A percentile compares a stretch with the other conserved stretches of the same genome.
phyloP scores from a whole-genome alignment of 495 filamentous ascomycete genomes.

The Penicillium egyptiacum region DNA sequence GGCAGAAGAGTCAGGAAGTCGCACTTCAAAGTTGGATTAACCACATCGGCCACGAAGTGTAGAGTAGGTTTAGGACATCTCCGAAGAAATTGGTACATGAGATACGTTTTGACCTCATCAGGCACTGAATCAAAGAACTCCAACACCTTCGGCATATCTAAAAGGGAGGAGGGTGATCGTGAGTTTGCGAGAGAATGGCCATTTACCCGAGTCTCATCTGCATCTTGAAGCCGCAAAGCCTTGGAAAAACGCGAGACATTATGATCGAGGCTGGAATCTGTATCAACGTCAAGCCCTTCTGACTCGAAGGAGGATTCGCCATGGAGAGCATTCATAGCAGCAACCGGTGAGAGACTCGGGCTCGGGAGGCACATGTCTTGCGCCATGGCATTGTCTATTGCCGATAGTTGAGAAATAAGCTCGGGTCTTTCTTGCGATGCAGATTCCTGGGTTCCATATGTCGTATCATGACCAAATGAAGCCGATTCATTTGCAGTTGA shows the following conservation, averaged over 20 bases:
- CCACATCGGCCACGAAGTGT: conserved; percentile 85
- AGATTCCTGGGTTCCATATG: conserved; percentile 24
- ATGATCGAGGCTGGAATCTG: conserved; percentile 48
- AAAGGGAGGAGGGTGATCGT: conserved; percentile 46
- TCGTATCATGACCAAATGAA: conserved; percentile 26
- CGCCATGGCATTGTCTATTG: conserved; percentile 59
- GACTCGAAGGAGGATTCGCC: conserved; percentile 48
- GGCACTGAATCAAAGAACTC: conserved; percentile 91
- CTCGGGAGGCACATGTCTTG: conserved; percentile 93
- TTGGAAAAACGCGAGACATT: conserved; percentile 29
- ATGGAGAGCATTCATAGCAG: conserved; percentile 65
- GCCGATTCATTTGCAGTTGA: conserved; percentile 18
- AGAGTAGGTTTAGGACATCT: conserved; percentile 88
- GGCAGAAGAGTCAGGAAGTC: conserved; percentile 86
- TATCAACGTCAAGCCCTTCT: conserved; percentile 46
- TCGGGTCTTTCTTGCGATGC: conserved; percentile 27
- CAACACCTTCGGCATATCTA: conserved; percentile 80
- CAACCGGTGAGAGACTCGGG: conserved; percentile 89
- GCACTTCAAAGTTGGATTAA: conserved; percentile 95
- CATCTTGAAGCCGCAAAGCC: conserved; percentile 23
- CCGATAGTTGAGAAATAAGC: conserved; percentile 33
- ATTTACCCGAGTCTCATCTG: conserved; percentile 11
- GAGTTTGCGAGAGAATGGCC: conserved; percentile 14
- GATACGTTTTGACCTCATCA: conserved; percentile 80
- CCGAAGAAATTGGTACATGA: conserved; percentile 93